Evolutionary conservation across 805 yeast species (phyloP), one percentile per base, ranked within the genome.

Genomic region (Komagataella pseudopastoris): DNA sequence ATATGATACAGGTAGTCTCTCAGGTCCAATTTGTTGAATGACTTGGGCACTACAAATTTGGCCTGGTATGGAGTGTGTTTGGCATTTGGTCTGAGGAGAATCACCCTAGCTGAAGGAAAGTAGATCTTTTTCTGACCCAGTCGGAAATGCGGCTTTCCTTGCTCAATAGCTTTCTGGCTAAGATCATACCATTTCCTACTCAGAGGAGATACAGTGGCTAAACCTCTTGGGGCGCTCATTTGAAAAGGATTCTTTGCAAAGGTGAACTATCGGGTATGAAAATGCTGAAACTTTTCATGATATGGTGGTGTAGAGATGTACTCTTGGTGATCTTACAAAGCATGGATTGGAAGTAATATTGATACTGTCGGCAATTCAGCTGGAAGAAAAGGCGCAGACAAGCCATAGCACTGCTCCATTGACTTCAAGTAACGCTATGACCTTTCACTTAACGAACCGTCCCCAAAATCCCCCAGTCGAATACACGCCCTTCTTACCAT

Each of bases 11-110:
- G 73, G 63, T 93, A 93, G 69, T 93, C 99, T 66, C 99, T 80
- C 55, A 93, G 74, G 66, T 91, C 98, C 70, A 93, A 74, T 66
- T 90, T 91, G 72, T 93, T 93, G 75, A 93, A 90, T 51, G 87
- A 80, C 62, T 85, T 80, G 14, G 99, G 99, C 17, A 95, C 99
- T 56, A 87, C 80, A 68, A 93, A 93, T 65, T 88, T 89, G 49
- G 98, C 98, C 68, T 89, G 97, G 69, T 86, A 90, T 49, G 99
- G 99, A 0, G 96, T 86, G 68, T 88, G 96, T 62, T 87, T 87
- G n/a, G 98, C 96, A 61, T 86, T 86, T 46, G 97, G 96, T 63
- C 96, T 78, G 55, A 93, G 69, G 36, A 91, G 71, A 50, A 86
- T 79, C 44, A 91, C 73, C 55, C 91, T 74, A 1, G 95, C 96